Percentiles rank a stretch among this genome's conserved stretches.
phyloP scores from a whole-genome alignment of 2,329 filamentous ascomycete genomes.

The Fonsecaea monophora region DNA sequence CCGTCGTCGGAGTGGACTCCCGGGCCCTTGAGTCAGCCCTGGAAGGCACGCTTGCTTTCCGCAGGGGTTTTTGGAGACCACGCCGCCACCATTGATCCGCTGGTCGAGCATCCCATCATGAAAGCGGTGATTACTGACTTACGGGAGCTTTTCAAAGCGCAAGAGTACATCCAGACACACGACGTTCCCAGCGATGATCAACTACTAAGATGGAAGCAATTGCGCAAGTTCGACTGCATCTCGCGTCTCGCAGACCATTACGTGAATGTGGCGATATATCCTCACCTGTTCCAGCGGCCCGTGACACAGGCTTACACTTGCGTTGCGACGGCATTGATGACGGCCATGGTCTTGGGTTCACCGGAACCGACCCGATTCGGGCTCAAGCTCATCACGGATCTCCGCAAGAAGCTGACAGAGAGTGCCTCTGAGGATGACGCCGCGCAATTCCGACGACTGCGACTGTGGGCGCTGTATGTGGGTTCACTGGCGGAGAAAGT shows the following conservation, averaged over 20 bases:
- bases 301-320: constrained; percentile 34
- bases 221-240: constrained; percentile 39
- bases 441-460: constrained; percentile 24
- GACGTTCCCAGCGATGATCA: constrained; percentile 37
- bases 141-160: constrained; percentile 37
- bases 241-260: constrained; percentile 38
- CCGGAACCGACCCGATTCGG: constrained; percentile 39
- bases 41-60: constrained; percentile 37
- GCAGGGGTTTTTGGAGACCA: constrained; percentile 38
- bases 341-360: constrained; percentile 36
- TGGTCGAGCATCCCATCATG: constrained; percentile 35
- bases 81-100: constrained; percentile 32
- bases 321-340: constrained; percentile 32
- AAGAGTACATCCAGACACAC: constrained; percentile 32
- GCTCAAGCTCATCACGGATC: constrained; percentile 31
- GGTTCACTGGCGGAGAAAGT: constrained; percentile 36
- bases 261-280: constrained; percentile 37
- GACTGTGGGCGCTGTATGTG: constrained; percentile 37
- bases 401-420: constrained; percentile 30
- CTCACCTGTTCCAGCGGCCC: constrained; percentile 34
- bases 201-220: constrained; percentile 35
- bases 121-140: constrained; percentile 35
- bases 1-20: constrained; percentile 37
- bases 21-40: constrained; percentile 38
- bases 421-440: constrained; percentile 25